Evolutionary conservation across 2,329 filamentous ascomycete species (phyloP).

Genomic region (Aspergillus felis): DNA sequence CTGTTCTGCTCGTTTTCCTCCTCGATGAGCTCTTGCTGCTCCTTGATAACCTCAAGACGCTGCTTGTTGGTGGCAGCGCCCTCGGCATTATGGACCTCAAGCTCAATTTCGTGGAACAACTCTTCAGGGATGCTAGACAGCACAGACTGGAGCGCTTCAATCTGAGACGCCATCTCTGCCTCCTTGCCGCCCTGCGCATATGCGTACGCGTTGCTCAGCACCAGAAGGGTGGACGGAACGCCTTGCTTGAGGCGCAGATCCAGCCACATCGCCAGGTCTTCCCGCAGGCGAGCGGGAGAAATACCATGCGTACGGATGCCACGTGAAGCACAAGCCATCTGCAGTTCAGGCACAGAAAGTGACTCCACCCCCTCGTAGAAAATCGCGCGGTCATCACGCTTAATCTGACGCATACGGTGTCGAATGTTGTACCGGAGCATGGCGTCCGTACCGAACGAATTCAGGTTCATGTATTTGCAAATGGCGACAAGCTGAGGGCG

Average conservation of each 20-base stretch:
- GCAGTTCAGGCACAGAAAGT: constrained; percentile 87
- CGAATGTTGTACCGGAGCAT: constrained; percentile 97
- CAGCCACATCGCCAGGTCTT: constrained; percentile 90
- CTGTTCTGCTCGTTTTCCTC: constrained; percentile 93
- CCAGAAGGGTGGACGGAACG: constrained; percentile 92
- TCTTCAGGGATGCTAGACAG: constrained; percentile 95
- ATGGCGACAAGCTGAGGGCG: constrained; percentile 94
- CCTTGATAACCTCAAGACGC: constrained; percentile 93
- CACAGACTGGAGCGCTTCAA: constrained; percentile 88
- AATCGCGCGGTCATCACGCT: constrained; percentile 93
- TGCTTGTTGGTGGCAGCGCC: constrained; percentile 98
- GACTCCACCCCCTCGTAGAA: constrained; percentile 90
- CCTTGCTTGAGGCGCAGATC: constrained; percentile 89
- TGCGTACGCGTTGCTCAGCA: constrained; percentile 96
- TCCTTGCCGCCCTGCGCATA: constrained; percentile 76
- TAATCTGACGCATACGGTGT: constrained; percentile 98
- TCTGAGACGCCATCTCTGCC: constrained; percentile 77
- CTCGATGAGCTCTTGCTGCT: constrained; percentile 96
- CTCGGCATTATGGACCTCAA: constrained; percentile 95
- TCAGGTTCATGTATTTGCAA: constrained; percentile 97
- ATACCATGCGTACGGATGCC: constrained; percentile 91
- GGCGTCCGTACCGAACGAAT: constrained; percentile 93
- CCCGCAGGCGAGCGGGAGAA: constrained; percentile 79
- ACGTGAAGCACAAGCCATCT: constrained; percentile 85
- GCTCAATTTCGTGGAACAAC: constrained; percentile 98